Conservation (phyloP, 2,329 filamentous ascomycete genomes). For the Didymella glomerata region DNA sequence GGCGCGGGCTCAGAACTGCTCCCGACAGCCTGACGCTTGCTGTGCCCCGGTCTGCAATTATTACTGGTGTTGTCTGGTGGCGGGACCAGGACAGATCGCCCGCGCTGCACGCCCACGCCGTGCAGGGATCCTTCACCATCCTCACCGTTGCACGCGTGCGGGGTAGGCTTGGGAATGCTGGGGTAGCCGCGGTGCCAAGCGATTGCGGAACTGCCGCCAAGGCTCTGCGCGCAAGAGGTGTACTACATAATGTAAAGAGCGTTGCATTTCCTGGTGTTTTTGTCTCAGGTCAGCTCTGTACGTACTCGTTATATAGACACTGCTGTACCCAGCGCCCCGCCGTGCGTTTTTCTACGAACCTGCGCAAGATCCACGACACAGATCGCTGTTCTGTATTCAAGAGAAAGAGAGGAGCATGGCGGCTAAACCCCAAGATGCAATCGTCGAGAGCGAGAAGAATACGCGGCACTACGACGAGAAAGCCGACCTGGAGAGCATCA, state of each 20-base stretch:
- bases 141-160: slow-evolving; percentile 29
- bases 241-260: slow-evolving; percentile 8
- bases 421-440: background rate
- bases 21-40: background rate
- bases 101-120: background rate
- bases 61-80: background rate
- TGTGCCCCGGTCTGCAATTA: background rate
- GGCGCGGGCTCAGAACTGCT: slow-evolving; percentile 15
- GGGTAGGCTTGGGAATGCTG: slow-evolving; percentile 32
- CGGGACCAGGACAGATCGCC: background rate
- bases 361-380: no score
- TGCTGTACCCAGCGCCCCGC: background rate
- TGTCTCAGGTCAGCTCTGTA: slow-evolving; percentile 1
- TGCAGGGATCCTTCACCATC: slow-evolving; percentile 13
- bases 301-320: background rate
- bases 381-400: background rate
- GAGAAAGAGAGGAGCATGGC: slow-evolving; percentile 16
- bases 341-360: no score
- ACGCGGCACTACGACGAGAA: slow-evolving; percentile 31
- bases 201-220: slow-evolving; percentile 3
- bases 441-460: slow-evolving; percentile 30
- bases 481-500: slow-evolving; percentile 26
- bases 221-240: background rate
- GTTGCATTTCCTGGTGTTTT: slow-evolving; percentile 7
- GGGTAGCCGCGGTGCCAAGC: slow-evolving; percentile 27